Base-by-base conservation (phyloP, 257 asterid species). In the Ocimum tenuiflorum region DNA sequence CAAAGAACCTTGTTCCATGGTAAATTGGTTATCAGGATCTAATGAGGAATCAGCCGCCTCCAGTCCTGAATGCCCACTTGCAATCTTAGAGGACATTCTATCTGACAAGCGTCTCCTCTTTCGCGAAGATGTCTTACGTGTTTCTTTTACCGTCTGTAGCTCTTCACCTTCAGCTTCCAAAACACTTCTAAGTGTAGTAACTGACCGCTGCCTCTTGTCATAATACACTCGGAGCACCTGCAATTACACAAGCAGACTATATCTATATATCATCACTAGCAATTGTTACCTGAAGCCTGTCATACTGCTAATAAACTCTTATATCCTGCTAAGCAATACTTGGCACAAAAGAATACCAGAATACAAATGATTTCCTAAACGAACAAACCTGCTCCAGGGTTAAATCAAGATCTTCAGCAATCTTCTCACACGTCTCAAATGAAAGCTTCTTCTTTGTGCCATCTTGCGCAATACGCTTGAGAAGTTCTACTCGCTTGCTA, bases 181-280 rank as follows among this genome's bases (percentile, higher is more conserved):
- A 80, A 58, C 82, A 62, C 84, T 74, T 59, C 67, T 78, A 64
- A 68, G 33, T 77, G 88, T 82, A 58, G 86, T 51, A 46, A 56
- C 72, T 57, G 73, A 74, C 54, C 64, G 82, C 68, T 69, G 88
- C 70, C 89, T 81, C 81, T 78, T 83, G 77, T 82, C 91, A 70
- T 84, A 67, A 86, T 82, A 78, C 67, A 87, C 77, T 60, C 87
- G 96, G 68, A 89, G 94, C 46, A 92, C 96, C 99, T 92, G 91
- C 80, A 78, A 62, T 50, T 53, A 45, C 60, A 65, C 41, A 54
- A 60, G 31, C 48, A 22, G 35, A 70, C 49, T 38, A 56, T 48
- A 60, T 38, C n/a, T n/a, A 51, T 61, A 27, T 65, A 43, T 14
- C 52, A 72, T 51, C n/a, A 62, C 51, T 36, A 59, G 42, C 19